These are phyloP conservation scores for Linaria vulgaris DNA, from an alignment of 257 asterid species.

Conservation along the genomic window DNA sequence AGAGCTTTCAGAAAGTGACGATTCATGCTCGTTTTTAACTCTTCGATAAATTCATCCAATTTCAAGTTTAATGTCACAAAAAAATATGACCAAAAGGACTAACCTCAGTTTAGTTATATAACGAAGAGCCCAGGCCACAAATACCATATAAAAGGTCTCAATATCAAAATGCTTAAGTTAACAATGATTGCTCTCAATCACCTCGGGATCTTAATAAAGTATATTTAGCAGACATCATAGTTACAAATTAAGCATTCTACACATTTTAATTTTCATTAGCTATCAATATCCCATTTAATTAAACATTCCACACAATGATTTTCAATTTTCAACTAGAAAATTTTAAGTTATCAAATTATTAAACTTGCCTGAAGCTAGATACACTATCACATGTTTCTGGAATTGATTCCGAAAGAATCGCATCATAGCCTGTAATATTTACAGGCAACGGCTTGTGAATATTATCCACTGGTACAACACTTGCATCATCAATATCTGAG, in stretches of 20 bases:
- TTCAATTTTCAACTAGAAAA: background rate
- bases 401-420: slow-evolving; percentile 53
- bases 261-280: background rate
- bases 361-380: slow-evolving; percentile 57
- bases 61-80: background rate
- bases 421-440: slow-evolving; percentile 29
- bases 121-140: background rate
- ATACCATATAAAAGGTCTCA: background rate
- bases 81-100: background rate
- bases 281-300: background rate
- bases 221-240: background rate
- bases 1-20: too few relatives aligned
- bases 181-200: background rate
- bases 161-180: background rate
- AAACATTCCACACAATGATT: too few relatives aligned
- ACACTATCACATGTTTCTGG: slow-evolving; percentile 62
- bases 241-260: background rate
- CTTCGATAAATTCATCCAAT: background rate
- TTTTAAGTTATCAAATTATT: background rate
- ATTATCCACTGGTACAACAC: slow-evolving; percentile 35
- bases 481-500: slow-evolving; percentile 52
- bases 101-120: background rate
- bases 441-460: slow-evolving; percentile 43
- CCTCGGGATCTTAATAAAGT: background rate
- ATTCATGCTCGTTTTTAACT: background rate